These are phyloP conservation scores for Boletus sp. DNA, from an alignment of 1,284 basidiomycete genomes.

Conservation along the genomic window DNA sequence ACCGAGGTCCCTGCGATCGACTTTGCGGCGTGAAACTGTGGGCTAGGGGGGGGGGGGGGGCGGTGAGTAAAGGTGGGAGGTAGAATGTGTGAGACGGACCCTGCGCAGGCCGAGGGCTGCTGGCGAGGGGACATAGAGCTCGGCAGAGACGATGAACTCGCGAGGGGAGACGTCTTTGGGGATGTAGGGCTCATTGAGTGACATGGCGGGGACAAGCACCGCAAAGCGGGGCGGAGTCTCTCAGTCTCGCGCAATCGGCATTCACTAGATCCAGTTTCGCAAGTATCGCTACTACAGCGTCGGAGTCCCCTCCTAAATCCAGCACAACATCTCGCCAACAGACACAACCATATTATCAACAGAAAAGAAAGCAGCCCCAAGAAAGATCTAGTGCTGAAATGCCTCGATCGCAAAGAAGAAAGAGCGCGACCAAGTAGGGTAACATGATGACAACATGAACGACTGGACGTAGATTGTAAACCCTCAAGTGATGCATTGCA, in stretches of 20 bases:
- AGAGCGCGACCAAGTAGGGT: slow-evolving; percentile 9
- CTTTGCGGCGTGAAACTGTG: slow-evolving; percentile 46
- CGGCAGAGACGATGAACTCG: slow-evolving; percentile 53
- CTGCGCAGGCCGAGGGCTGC: slow-evolving; percentile 55
- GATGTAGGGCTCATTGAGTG: slow-evolving; percentile 11
- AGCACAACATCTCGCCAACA: neutral
- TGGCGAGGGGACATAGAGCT: slow-evolving; percentile 63
- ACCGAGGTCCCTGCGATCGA: slow-evolving; percentile 54
- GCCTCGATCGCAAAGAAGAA: slow-evolving; percentile 12
- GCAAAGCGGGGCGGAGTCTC: neutral
- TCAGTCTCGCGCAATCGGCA: neutral
- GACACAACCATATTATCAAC: slow-evolving; percentile 16
- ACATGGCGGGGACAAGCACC: slow-evolving; percentile 16
- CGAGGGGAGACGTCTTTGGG: slow-evolving; percentile 16
- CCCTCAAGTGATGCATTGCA: slow-evolving; percentile 6
- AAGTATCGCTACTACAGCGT: slow-evolving; percentile 5
- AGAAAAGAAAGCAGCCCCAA: slow-evolving; percentile 6
- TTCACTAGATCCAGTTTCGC: neutral
- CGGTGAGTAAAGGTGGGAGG: neutral
- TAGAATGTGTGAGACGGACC: slow-evolving; percentile 37
- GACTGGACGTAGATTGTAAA: slow-evolving; percentile 13
- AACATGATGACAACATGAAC: slow-evolving; percentile 15
- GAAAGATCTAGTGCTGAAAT: slow-evolving; percentile 19
- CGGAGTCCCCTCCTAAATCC: slow-evolving; percentile 2
- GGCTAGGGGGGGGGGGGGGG: slow-evolving; percentile 21